Percentiles rank a stretch among this genome's conserved stretches.
Conservation (phyloP, 495 filamentous ascomycete genomes). For the Margaritispora aquatica region DNA sequence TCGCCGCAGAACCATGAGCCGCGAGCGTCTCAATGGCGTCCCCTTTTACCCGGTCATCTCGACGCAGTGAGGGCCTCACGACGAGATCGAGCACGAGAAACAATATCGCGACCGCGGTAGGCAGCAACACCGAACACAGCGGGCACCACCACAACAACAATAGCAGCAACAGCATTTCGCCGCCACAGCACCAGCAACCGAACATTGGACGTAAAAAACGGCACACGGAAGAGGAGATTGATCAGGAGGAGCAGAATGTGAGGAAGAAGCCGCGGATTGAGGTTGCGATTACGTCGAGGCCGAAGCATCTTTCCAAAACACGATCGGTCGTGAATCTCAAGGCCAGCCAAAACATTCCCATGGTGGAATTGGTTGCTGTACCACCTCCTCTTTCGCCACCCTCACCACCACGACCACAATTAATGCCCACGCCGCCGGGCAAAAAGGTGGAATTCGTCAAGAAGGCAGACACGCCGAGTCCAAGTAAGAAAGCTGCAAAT, state of each 20-base stretch:
- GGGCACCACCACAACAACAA: conserved; percentile 25
- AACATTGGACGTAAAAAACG: conserved; percentile 29
- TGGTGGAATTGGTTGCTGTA: not conserved
- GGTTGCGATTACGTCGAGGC: conserved; percentile 25
- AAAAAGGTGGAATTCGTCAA: not conserved
- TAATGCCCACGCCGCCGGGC: not conserved
- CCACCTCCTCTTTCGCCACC: not conserved
- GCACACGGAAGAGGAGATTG: conserved; percentile 11
- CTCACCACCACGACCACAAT: conserved; percentile 12
- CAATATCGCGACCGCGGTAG: conserved; percentile 22
- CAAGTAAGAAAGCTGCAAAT: conserved; percentile 17
- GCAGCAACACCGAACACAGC: no score
- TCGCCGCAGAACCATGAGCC: conserved; percentile 28
- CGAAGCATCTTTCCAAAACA: conserved; percentile 20
- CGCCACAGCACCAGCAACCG: conserved; percentile 9
- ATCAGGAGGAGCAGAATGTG: conserved; percentile 8
- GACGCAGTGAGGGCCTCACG: conserved; percentile 31
- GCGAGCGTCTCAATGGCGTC: conserved; percentile 24
- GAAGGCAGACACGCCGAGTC: conserved; percentile 3
- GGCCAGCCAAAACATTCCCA: conserved; percentile 12
- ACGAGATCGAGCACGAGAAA: conserved; percentile 20
- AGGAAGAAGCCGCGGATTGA: conserved; percentile 18
- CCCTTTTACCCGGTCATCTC: conserved; percentile 30
- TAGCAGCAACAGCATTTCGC: conserved; percentile 27
- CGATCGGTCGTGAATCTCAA: conserved; percentile 25